Base-by-base conservation (phyloP, 306 rosid species). In the Pterocarpus santalinus region DNA sequence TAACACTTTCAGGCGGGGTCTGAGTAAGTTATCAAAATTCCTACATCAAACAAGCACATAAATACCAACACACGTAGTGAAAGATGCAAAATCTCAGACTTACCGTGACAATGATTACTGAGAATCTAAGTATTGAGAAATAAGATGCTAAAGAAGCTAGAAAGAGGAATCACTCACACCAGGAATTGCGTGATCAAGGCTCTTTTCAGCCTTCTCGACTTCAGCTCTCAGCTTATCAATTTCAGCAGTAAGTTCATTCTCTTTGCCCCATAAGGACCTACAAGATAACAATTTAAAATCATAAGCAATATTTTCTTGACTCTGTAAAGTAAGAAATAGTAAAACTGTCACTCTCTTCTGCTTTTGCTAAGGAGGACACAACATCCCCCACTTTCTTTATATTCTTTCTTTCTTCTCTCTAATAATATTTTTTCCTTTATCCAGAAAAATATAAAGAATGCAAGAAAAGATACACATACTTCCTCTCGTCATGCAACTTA, bases 121-220 rank as follows among this genome's bases (percentile, higher is more conserved):
- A 30, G 16, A 69, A 78, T 71, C 80, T 72, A 35, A 82, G 69
- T 58, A 79, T 52, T 39, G 55, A 58, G 62, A 82, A 65, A 83
- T 49, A 34, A 70, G 22, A 79, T 52, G 61, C 52, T 77, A 84
- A 77, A 84, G 69, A 79, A 71, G 79, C 65, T 57, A 81, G 61
- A 80, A 65, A 83, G 69, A 75, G 7, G 68, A 72, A 76, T 76
- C 81, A 86, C 99, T 91, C 84, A 95, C 99, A 73, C 99, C 99
- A 77, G 99, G 97, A 88, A 97, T 93, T 73, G 99, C 97, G 87
- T 95, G 97, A 86, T 93, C 99, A 51, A 95, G 97, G 88, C 91
- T 95, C 89, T 89, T 95, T 88, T 95, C 94, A 33, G 97, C 98
- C 88, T 93, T 95, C 86, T 93, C 99, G 78, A 90, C 91, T 87